Base-by-base conservation (phyloP, 768 basidiomycete species). In the Naganishia vaughanmartiniae region DNA sequence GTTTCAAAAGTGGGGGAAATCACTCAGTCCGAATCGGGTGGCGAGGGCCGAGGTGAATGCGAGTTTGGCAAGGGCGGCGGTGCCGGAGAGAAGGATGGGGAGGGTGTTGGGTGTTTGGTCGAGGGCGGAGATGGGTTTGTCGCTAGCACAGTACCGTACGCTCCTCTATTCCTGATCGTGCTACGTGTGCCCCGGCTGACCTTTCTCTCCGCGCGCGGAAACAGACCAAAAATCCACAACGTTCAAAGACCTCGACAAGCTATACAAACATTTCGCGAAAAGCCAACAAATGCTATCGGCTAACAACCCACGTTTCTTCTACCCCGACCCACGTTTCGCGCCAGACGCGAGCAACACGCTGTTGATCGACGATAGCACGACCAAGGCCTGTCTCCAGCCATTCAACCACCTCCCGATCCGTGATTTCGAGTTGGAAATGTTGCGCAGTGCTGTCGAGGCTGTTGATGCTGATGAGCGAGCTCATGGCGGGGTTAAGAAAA, bases 321-420 rank as follows among this genome's bases (percentile, higher is more conserved):
- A 46, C 36, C 71, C 71, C 17, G 63, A 72, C 36, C 71, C 71
- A 17, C 30, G 21, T 19, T 72, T 72, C 28, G n/a, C 4, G 10
- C 67, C 67, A n/a, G 31, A 69, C 24, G 39, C 68, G 21, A 56
- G 54, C 28, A 78, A 74, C 48, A 75, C 73, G 21, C 53, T 81
- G 14, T 70, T 81, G 0, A 60, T 81, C 7, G 80, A 81, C 54
- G 80, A 81, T 70, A 78, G 77, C 19, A 75, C 77, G 0, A 65
- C 74, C 4, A 81, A 81, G 69, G 77, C 75, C 3, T 67, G 77
- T 7, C 65, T 72, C 31, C 78, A 81, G 54, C 80, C 80, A 0
- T 81, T 76, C 74, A 78, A 77, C 65, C 78, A 81, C 68, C 65
- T 81, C 30, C 73, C 78, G 19, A 76, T 81, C 21, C 76, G 78